Percentiles rank a stretch among this genome's conserved stretches.
phyloP scores from a whole-genome alignment of 1,284 basidiomycete species.

The Quambalaria eucalypti region DNA sequence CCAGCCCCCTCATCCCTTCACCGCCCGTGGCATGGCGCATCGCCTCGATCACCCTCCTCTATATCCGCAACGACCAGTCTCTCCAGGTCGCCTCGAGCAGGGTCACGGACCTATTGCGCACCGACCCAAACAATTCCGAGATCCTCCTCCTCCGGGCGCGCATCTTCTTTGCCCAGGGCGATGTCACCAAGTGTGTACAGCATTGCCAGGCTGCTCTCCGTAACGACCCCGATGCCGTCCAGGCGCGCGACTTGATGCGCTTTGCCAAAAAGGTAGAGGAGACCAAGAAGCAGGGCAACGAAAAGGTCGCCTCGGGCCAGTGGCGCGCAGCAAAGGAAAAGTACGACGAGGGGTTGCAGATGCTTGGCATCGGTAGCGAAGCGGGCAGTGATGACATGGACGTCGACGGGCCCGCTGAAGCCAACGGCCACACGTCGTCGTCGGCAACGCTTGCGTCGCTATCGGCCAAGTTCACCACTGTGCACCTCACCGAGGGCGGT shows the following conservation, averaged over 20 bases:
- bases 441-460: not conserved
- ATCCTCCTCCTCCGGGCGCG: slow-evolving; percentile 69
- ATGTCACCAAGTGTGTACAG: slow-evolving; percentile 61
- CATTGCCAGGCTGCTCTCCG: slow-evolving; percentile 67
- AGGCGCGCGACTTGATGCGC: slow-evolving; percentile 63
- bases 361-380: not conserved
- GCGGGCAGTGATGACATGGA: slow-evolving; percentile 29
- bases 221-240: slow-evolving; percentile 66
- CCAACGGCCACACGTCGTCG: slow-evolving; percentile 21
- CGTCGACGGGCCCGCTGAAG: slow-evolving; percentile 20
- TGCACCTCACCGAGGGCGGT: not conserved
- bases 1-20: slow-evolving; percentile 27
- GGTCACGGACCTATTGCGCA: slow-evolving; percentile 63
- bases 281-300: slow-evolving; percentile 75
- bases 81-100: slow-evolving; percentile 29
- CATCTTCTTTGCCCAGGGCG: slow-evolving; percentile 66
- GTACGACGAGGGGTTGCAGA: slow-evolving; percentile 30
- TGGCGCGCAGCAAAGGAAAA: slow-evolving; percentile 35
- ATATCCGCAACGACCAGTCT: not conserved
- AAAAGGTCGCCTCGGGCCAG: slow-evolving; percentile 59
- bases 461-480: not conserved
- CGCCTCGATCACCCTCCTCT: slow-evolving; percentile 15
- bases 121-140: slow-evolving; percentile 66
- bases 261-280: slow-evolving; percentile 69
- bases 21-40: slow-evolving; percentile 22